phyloP scores from a whole-genome alignment of 2,329 filamentous ascomycete species.

The Pseudocercospora musae region DNA sequence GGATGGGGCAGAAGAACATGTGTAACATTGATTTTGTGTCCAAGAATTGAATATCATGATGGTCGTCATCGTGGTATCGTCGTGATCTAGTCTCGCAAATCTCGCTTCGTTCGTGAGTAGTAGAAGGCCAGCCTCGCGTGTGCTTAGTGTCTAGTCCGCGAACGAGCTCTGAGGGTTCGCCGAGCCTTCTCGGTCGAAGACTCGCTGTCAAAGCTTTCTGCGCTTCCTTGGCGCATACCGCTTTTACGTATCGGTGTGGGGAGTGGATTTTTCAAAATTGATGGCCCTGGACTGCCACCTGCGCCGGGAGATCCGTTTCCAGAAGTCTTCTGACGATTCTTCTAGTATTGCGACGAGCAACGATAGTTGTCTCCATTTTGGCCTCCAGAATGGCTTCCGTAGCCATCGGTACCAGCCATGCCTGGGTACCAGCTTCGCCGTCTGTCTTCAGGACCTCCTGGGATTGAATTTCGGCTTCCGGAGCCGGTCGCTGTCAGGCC shows the following conservation, averaged over 20 bases:
- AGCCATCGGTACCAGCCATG: conserved; percentile 25
- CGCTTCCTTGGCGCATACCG: conserved; percentile 6
- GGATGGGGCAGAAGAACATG: background rate
- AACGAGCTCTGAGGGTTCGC: conserved; percentile 8
- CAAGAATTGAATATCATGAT: background rate
- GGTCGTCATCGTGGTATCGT: background rate
- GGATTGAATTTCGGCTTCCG: conserved; percentile 5
- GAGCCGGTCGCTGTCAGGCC: conserved; percentile 4
- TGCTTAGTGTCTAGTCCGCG: conserved; percentile 7
- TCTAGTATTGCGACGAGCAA: conserved; percentile 20
- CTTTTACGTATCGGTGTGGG: conserved; percentile 7
- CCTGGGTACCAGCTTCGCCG: conserved; percentile 25
- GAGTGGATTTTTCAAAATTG: conserved; percentile 13
- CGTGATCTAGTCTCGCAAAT: background rate
- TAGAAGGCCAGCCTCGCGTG: background rate
- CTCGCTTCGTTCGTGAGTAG: background rate
- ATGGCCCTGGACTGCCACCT: conserved; percentile 8
- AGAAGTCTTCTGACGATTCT: conserved; percentile 1
- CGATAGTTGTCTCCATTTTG: conserved; percentile 15
- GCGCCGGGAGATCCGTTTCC: background rate
- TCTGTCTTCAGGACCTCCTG: conserved; percentile 16
- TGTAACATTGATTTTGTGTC: background rate
- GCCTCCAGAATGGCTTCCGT: conserved; percentile 20
- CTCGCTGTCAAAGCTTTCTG: conserved; percentile 12
- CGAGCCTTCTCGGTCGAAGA: conserved; percentile 13